Percentiles rank a stretch among this genome's conserved stretches.
Conservation (phyloP, 768 basidiomycete species). For the Calvatia gigantea region DNA sequence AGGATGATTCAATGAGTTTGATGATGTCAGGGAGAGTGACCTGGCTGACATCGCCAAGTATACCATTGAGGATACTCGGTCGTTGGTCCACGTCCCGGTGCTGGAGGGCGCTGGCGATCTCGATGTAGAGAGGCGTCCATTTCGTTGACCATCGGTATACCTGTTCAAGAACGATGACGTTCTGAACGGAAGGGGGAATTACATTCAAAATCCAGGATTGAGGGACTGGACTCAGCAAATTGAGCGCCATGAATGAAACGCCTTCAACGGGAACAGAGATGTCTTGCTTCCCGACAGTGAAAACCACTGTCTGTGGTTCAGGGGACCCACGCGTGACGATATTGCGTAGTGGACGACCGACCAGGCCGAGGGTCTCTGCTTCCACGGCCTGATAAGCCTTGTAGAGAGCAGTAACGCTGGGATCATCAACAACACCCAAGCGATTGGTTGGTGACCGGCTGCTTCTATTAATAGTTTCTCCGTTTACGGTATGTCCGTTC, state of each 20-base stretch:
- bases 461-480: conserved; percentile 9
- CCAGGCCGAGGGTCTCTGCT: conserved; percentile 57
- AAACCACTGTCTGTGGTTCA: conserved; percentile 62
- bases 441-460: conserved; percentile 16
- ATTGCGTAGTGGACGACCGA: conserved; percentile 60
- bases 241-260: conserved; percentile 60
- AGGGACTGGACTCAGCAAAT: conserved; percentile 72
- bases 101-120: conserved; percentile 72
- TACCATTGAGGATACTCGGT: conserved; percentile 57
- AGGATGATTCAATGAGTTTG: conserved; percentile 42
- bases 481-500: conserved; percentile 21
- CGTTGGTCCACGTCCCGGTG: conserved; percentile 43
- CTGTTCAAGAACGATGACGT: conserved; percentile 82
- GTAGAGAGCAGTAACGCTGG: conserved; percentile 31
- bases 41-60: conserved; percentile 49
- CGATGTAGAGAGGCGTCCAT: conserved; percentile 87
- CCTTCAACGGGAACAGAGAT: conserved; percentile 44
- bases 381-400: conserved; percentile 68
- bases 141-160: conserved; percentile 71
- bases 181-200: conserved; percentile 60
- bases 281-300: conserved; percentile 59
- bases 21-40: conserved; percentile 42
- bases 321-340: conserved; percentile 47
- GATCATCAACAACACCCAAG: conserved; percentile 19
- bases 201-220: conserved; percentile 49